These are phyloP conservation scores for Didymellaceae sp. DNA, from an alignment of 2,329 filamentous ascomycete species.

Conservation along the genomic window DNA sequence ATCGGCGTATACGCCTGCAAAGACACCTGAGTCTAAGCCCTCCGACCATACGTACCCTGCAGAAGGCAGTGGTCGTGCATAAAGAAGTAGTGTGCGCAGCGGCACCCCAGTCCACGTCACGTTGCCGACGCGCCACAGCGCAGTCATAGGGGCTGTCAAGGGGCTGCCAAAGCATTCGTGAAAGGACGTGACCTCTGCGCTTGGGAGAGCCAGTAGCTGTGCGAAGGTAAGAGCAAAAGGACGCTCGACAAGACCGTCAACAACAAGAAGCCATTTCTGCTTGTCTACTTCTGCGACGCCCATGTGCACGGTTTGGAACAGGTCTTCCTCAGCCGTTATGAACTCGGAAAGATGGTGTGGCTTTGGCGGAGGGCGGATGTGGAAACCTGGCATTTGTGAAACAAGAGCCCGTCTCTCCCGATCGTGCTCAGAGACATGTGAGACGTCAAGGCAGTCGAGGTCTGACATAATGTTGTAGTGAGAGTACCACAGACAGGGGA, in stretches of 20 bases:
- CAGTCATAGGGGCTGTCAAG: slow-evolving; percentile 33
- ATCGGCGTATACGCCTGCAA: slow-evolving; percentile 32
- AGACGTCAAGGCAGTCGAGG: slow-evolving; percentile 2
- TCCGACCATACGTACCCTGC: slow-evolving; percentile 39
- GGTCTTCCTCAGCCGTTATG: slow-evolving; percentile 33
- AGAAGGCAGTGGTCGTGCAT: slow-evolving; percentile 19
- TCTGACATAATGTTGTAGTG: too few species aligned
- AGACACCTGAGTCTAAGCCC: slow-evolving; percentile 36
- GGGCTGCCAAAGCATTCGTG: slow-evolving; percentile 50
- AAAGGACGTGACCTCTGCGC: slow-evolving; percentile 35
- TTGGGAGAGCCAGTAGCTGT: slow-evolving; percentile 34
- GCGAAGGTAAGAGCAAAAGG: slow-evolving; percentile 35
- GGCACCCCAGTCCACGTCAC: slow-evolving; percentile 46
- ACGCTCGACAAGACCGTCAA: slow-evolving; percentile 41
- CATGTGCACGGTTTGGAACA: slow-evolving; percentile 50
- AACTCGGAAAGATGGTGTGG: slow-evolving; percentile 33
- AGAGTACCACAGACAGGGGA: too few species aligned
- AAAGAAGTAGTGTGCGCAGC: slow-evolving; percentile 28
- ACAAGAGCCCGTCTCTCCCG: slow-evolving; percentile 5
- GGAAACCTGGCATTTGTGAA: slow-evolving; percentile 16
- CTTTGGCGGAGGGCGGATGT: slow-evolving; percentile 33
- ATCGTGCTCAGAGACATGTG: background rate
- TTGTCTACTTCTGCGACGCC: slow-evolving; percentile 38
- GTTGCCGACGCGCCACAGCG: slow-evolving; percentile 44
- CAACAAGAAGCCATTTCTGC: slow-evolving; percentile 34